phyloP scores from a whole-genome alignment of 2,329 filamentous ascomycete species.

The Pezizomycotina sp. region DNA sequence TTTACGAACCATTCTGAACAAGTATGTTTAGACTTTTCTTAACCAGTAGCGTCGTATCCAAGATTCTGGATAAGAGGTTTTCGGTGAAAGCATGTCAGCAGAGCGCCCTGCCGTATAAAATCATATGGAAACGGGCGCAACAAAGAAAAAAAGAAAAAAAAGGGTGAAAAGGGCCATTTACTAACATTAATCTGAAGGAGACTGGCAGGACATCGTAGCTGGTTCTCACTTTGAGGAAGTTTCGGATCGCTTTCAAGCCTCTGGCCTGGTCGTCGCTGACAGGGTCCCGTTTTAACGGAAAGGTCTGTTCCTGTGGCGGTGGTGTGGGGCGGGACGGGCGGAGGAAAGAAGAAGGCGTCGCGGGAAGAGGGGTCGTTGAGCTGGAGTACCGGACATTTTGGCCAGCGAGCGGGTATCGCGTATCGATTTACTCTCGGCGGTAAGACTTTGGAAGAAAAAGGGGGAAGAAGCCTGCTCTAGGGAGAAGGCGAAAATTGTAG shows the following conservation, averaged over 20 bases:
- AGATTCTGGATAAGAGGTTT: conserved; percentile 34
- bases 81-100: not conserved
- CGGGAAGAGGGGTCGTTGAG: no score
- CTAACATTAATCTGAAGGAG: conserved; percentile 70
- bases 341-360: conserved; percentile 19
- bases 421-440: no score
- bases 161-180: not conserved
- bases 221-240: conserved; percentile 88
- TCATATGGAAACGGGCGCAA: no score
- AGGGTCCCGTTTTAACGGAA: conserved; percentile 1
- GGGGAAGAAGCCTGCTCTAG: no score
- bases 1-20: conserved; percentile 66
- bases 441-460: no score
- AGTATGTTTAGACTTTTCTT: conserved; percentile 94
- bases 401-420: no score
- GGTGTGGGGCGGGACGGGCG: conserved; percentile 9
- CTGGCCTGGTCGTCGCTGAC: conserved; percentile 15
- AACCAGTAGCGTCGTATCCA: conserved; percentile 86
- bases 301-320: conserved; percentile 8
- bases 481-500: no score
- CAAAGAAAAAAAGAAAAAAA: conserved; percentile 1
- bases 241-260: conserved; percentile 59
- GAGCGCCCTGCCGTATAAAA: not conserved
- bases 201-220: conserved; percentile 96
- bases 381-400: no score